phyloP scores from a whole-genome alignment of 257 asterid genomes.

The Rauvolfia tetraphylla region DNA sequence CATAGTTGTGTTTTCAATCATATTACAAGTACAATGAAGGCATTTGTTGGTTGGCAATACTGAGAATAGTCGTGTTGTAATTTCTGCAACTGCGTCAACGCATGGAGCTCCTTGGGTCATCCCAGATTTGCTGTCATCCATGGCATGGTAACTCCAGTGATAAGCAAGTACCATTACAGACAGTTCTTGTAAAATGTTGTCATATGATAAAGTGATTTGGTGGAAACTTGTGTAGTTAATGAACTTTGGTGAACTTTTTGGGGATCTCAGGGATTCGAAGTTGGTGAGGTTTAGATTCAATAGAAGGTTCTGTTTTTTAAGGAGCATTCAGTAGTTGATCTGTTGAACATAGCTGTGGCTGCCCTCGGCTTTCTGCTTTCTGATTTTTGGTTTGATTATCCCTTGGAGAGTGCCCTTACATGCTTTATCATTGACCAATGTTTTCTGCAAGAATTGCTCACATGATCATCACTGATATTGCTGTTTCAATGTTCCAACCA shows the following conservation, averaged over 20 bases:
- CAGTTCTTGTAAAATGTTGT: constrained; percentile 3
- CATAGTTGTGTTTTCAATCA: neutral
- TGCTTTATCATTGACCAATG: neutral
- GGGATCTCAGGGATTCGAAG: neutral
- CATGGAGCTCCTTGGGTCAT: neutral
- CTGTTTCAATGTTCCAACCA: no score
- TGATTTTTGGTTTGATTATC: neutral
- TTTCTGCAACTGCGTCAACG: neutral
- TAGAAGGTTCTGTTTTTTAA: neutral
- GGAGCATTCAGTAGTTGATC: neutral
- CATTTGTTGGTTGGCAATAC: neutral
- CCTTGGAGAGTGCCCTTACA: neutral
- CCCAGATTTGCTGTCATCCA: constrained; percentile 6
- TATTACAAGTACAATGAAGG: neutral
- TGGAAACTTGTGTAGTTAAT: constrained; percentile 4
- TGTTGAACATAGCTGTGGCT: neutral
- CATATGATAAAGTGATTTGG: neutral
- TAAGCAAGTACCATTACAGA: neutral
- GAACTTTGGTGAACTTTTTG: constrained; percentile 3
- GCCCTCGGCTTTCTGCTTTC: neutral
- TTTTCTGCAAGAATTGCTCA: neutral
- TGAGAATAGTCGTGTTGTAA: constrained; percentile 2
- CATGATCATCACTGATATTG: no score
- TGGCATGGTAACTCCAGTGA: neutral
- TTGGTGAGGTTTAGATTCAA: neutral